A percentile compares a stretch with the other conserved stretches of the same genome.
Evolutionary conservation across 106 monocot genomes (phyloP).

Genomic region (Apostasia ramifera): DNA sequence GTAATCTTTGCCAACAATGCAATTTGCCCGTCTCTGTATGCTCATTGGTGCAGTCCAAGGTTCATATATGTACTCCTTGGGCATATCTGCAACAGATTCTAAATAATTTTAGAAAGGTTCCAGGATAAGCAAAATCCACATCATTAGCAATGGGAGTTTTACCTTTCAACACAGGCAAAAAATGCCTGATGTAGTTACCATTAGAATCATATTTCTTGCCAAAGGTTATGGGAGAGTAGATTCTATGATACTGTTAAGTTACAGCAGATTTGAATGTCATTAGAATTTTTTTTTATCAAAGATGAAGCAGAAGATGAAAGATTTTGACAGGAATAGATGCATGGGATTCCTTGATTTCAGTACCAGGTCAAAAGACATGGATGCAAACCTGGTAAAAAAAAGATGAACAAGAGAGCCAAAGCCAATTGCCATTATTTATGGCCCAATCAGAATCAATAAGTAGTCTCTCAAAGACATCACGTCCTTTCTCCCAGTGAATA

Average conservation of each 20-base stretch:
- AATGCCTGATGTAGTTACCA: conserved; percentile 72
- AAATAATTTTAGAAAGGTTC: neutral
- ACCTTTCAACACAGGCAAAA: conserved; percentile 88
- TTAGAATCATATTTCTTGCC: conserved; percentile 85
- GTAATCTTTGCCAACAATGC: conserved; percentile 81
- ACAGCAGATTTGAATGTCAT: neutral
- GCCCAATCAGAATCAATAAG: conserved; percentile 75
- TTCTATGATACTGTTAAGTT: conserved; percentile 56
- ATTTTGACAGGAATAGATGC: neutral
- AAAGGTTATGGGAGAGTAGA: conserved; percentile 83
- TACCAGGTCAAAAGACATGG: neutral
- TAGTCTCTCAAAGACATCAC: conserved; percentile 68
- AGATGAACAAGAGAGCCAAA: conserved; percentile 81
- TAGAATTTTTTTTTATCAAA: neutral
- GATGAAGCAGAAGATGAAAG: neutral
- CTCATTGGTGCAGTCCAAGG: conserved; percentile 84
- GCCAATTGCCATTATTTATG: conserved; percentile 74
- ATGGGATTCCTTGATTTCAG: neutral
- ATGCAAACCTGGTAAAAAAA: conserved; percentile 59
- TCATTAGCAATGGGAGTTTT: neutral
- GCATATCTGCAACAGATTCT: conserved; percentile 53
- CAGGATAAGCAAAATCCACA: neutral
- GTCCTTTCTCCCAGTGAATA: conserved; percentile 87
- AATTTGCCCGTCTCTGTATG: conserved; percentile 70
- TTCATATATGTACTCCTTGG: conserved; percentile 86